phyloP scores from a whole-genome alignment of 1,284 basidiomycete genomes.

The Ceratobasidium sp. region DNA sequence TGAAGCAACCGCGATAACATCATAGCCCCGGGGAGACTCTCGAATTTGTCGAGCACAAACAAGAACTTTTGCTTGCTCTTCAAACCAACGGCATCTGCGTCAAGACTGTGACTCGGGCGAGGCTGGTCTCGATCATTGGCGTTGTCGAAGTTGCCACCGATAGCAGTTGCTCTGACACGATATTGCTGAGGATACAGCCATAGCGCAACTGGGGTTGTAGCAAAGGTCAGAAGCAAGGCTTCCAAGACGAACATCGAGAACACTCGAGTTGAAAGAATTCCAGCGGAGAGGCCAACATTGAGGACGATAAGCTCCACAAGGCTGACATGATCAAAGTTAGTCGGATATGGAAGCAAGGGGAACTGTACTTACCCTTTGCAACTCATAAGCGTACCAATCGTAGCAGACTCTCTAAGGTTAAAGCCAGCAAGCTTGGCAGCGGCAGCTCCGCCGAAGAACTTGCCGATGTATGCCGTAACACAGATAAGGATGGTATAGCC shows the following conservation, averaged over 20 bases:
- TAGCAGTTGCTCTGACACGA: constrained; percentile 50
- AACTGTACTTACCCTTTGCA: constrained; percentile 82
- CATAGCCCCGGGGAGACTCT: constrained; percentile 60
- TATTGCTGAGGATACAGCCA: constrained; percentile 61
- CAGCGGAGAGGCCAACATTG: constrained; percentile 68
- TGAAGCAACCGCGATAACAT: constrained; percentile 46
- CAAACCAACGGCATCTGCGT: constrained; percentile 29
- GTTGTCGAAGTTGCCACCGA: constrained; percentile 45
- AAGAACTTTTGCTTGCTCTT: constrained; percentile 55
- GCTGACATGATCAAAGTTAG: constrained; percentile 48
- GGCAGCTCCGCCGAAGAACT: constrained; percentile 77
- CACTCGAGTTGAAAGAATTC: constrained; percentile 65
- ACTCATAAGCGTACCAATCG: constrained; percentile 91
- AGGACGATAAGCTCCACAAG: constrained; percentile 68
- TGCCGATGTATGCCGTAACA: constrained; percentile 83
- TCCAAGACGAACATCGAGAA: constrained; percentile 71
- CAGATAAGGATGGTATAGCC: constrained; percentile 87
- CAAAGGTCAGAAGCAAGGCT: constrained; percentile 64
- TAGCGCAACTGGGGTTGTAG: constrained; percentile 64
- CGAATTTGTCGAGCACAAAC: constrained; percentile 67
- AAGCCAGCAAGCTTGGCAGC: constrained; percentile 78
- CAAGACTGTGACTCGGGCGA: constrained; percentile 15
- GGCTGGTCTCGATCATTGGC: constrained; percentile 25
- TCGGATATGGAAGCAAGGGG: background rate
- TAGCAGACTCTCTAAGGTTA: constrained; percentile 81